A percentile compares a stretch with the other conserved stretches of the same genome.
These are phyloP conservation scores for Chlamydomonas sp. DNA, from an alignment of 139 green algal species.

Conservation along the genomic window DNA sequence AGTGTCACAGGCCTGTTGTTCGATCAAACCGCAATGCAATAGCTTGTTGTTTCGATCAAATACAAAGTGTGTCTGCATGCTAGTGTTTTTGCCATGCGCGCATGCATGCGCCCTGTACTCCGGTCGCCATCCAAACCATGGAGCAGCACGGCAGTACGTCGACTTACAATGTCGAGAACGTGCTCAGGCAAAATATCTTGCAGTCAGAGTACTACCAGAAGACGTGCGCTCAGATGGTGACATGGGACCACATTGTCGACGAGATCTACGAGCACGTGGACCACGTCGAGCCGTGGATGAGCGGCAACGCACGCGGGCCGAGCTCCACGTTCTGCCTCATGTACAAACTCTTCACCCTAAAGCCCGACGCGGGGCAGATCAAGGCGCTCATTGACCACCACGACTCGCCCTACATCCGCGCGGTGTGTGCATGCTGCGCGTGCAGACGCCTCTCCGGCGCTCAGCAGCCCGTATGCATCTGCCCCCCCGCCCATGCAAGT, in stretches of 20 bases:
- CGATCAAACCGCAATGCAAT: no score
- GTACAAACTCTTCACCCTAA: constrained; percentile 73
- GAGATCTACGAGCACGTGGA: constrained; percentile 73
- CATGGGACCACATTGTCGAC: constrained; percentile 75
- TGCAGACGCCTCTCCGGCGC: not conserved
- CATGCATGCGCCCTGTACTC: no score
- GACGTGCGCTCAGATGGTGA: constrained; percentile 49
- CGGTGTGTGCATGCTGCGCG: constrained; percentile 42
- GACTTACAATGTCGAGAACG: constrained; percentile 81
- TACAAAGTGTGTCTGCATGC: no score
- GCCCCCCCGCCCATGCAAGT: not conserved
- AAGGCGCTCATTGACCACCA: constrained; percentile 70
- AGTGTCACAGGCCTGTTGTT: no score
- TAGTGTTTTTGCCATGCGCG: no score
- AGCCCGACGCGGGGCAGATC: constrained; percentile 54
- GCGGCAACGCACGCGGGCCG: constrained; percentile 83
- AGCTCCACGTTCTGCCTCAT: constrained; percentile 92
- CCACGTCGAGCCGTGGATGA: constrained; percentile 96
- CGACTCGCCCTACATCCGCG: constrained; percentile 92
- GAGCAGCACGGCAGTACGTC: constrained; percentile 38
- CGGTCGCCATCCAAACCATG: no score
- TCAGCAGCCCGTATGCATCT: not conserved
- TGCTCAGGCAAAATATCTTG: constrained; percentile 74
- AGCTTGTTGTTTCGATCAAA: no score
- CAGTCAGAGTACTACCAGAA: constrained; percentile 65